Evolutionary conservation across 164 flowering plant genomes (phyloP), one percentile per base, ranked within the genome.

Genomic region (Nymphaea thermarum): DNA sequence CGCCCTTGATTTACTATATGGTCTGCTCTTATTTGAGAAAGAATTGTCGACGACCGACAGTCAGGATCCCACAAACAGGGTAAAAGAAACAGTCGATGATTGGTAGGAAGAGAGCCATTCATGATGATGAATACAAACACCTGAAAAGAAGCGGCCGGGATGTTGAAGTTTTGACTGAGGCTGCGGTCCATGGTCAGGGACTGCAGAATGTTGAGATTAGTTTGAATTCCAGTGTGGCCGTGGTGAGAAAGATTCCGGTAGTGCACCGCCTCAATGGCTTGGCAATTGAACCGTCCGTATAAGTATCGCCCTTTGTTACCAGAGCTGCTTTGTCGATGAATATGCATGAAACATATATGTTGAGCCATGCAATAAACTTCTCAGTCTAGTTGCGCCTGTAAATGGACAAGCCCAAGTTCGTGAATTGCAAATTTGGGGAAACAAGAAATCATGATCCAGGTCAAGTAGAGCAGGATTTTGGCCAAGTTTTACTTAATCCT

Each of bases 181-280:
- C 74, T 84, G 17, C 91, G 83, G 74, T 89, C 87, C 90, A 87
- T 84, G 71, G 75, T 64, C 42, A 84, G 77, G 43, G 84, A 87
- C 78, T 87, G 91, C 59, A 86, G 79, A 67, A 87, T 70, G 2
- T 75, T 65, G 16, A 89, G 45, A 76, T 82, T 80, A 17, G 4
- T 5, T 65, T 70, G 85, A 62, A 83, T 67, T 3, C 76, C n/a
- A n/a, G n/a, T n/a, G n/a, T n/a, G n/a, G n/a, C n/a, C n/a, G n/a
- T n/a, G n/a, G n/a, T n/a, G n/a, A n/a, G n/a, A n/a, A n/a, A n/a
- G n/a, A n/a, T n/a, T n/a, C n/a, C n/a, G n/a, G n/a, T n/a, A n/a
- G n/a, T n/a, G n/a, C n/a, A n/a, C n/a, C n/a, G n/a, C n/a, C n/a
- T n/a, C n/a, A n/a, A 86, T 62, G 82, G 77, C n/a, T 75, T 82